Conservation (phyloP, 78 protist species). For the Tieghemostelium lacteum region DNA sequence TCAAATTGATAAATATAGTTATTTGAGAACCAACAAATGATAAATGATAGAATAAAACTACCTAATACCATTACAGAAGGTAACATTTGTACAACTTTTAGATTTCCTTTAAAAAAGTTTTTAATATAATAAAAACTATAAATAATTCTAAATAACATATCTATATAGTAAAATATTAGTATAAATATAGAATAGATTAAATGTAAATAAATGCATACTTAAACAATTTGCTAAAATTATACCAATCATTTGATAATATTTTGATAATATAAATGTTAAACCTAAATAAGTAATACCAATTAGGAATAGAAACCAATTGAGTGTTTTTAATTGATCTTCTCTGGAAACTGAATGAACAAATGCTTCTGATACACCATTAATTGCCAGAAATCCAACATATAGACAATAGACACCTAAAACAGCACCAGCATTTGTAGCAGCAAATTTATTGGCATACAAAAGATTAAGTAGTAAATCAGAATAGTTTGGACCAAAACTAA, state of each 20-base stretch:
- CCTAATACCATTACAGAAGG: constrained; percentile 13
- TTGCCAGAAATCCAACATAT: constrained; percentile 54
- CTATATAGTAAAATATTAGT: background rate
- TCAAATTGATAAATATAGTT: constrained; percentile 7
- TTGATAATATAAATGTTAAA: constrained; percentile 7
- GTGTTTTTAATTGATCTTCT: constrained; percentile 30
- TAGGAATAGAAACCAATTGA: constrained; percentile 19
- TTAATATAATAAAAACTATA: constrained; percentile 70
- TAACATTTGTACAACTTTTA: constrained; percentile 11
- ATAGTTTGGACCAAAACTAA: constrained; percentile 40
- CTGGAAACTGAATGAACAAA: constrained; percentile 61
- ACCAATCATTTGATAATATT: constrained; percentile 26
- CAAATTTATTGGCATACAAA: constrained; percentile 28
- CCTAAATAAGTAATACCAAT: constrained; percentile 33
- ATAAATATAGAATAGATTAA: background rate
- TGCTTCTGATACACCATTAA: constrained; percentile 70
- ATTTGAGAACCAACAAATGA: constrained; percentile 14
- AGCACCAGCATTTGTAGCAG: constrained; percentile 15
- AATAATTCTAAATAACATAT: constrained; percentile 53
- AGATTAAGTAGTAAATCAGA: constrained; percentile 39
- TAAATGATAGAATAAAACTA: background rate
- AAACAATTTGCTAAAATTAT: constrained; percentile 55
- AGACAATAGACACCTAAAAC: constrained; percentile 60
- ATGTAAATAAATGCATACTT: constrained; percentile 7
- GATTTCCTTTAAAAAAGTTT: constrained; percentile 30